phyloP scores from a whole-genome alignment of 2,329 filamentous ascomycete species.

The Neofusicoccum kwambonambiense region DNA sequence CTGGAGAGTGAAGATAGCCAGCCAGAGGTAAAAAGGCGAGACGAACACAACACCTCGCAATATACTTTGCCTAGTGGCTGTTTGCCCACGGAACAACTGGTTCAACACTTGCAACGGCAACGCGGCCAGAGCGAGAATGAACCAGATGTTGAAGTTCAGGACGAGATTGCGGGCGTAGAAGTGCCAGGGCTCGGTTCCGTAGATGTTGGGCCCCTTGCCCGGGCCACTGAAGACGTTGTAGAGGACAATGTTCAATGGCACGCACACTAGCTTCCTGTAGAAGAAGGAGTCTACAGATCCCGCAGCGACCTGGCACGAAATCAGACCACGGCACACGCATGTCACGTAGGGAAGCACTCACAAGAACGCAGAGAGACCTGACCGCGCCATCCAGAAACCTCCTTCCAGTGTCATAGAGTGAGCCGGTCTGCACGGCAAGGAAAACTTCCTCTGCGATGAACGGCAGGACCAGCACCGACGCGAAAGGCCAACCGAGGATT shows the following conservation, averaged over 20 bases:
- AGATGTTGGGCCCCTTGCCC: slow-evolving; percentile 81
- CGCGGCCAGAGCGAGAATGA: slow-evolving; percentile 72
- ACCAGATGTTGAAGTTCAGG: slow-evolving; percentile 96
- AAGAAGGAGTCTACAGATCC: slow-evolving; percentile 76
- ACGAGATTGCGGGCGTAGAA: slow-evolving; percentile 91
- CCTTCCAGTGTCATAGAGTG: slow-evolving; percentile 58
- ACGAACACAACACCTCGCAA: slow-evolving; percentile 76
- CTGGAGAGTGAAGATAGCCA: slow-evolving; percentile 85
- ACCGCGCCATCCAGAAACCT: slow-evolving; percentile 67
- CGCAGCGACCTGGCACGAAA: slow-evolving; percentile 59
- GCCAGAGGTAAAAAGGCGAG: slow-evolving; percentile 89
- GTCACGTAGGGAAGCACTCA: slow-evolving; percentile 43
- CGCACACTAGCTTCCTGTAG: slow-evolving; percentile 73
- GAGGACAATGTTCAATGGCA: slow-evolving; percentile 88
- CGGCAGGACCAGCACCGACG: slow-evolving; percentile 75
- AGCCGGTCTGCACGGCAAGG: slow-evolving; percentile 52
- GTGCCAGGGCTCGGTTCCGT: slow-evolving; percentile 94
- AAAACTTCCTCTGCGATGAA: slow-evolving; percentile 77
- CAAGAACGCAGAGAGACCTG: slow-evolving; percentile 66
- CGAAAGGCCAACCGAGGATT: slow-evolving; percentile 92
- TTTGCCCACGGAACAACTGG: slow-evolving; percentile 61
- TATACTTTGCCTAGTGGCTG: slow-evolving; percentile 65
- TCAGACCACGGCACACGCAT: neutral
- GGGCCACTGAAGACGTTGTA: slow-evolving; percentile 90
- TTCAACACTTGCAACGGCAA: slow-evolving; percentile 75